Percentiles rank a stretch among this genome's conserved stretches.
phyloP scores from a whole-genome alignment of 768 basidiomycete genomes.

The Trametes maxima region DNA sequence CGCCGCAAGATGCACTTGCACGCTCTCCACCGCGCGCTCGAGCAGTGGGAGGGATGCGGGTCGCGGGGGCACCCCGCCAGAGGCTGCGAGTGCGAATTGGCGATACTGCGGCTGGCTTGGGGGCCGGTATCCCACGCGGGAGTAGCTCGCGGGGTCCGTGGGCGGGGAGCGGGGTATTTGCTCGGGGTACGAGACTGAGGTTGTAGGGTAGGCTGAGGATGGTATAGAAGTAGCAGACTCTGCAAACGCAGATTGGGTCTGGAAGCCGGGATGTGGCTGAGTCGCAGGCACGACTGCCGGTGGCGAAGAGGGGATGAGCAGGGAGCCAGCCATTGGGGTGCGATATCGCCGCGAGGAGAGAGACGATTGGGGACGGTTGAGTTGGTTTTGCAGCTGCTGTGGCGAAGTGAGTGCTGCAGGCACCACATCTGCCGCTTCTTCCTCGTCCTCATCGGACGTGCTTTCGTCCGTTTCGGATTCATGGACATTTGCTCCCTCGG shows the following conservation, averaged over 20 bases:
- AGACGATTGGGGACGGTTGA: slow-evolving; percentile 73
- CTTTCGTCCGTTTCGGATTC: slow-evolving; percentile 24
- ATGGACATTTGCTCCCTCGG: slow-evolving; percentile 11
- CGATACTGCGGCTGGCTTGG: slow-evolving; percentile 24
- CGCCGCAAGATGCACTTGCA: slow-evolving; percentile 82
- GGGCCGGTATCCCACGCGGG: slow-evolving; percentile 13
- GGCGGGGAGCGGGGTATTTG: slow-evolving; percentile 21
- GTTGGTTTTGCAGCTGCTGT: slow-evolving; percentile 38
- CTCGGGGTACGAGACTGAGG: slow-evolving; percentile 23
- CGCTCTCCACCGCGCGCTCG: slow-evolving; percentile 76
- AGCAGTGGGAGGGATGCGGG: slow-evolving; percentile 49
- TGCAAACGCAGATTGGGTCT: slow-evolving; percentile 73
- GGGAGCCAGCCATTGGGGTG: slow-evolving; percentile 66
- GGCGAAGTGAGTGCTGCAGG: slow-evolving; percentile 29
- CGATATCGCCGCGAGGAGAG: slow-evolving; percentile 77
- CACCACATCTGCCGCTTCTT: slow-evolving; percentile 55
- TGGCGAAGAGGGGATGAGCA: slow-evolving; percentile 49
- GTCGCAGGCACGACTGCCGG: slow-evolving; percentile 50
- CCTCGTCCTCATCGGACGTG: slow-evolving; percentile 39
- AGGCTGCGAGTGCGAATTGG: slow-evolving; percentile 22
- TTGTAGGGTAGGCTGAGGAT: slow-evolving; percentile 38
- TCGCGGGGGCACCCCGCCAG: slow-evolving; percentile 32
- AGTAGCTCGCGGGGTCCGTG: slow-evolving; percentile 15
- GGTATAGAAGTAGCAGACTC: slow-evolving; percentile 46
- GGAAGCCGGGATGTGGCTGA: slow-evolving; percentile 74